Evolutionary conservation across 169 alveolate species (phyloP).

Genomic region (Plasmodium fragile): DNA sequence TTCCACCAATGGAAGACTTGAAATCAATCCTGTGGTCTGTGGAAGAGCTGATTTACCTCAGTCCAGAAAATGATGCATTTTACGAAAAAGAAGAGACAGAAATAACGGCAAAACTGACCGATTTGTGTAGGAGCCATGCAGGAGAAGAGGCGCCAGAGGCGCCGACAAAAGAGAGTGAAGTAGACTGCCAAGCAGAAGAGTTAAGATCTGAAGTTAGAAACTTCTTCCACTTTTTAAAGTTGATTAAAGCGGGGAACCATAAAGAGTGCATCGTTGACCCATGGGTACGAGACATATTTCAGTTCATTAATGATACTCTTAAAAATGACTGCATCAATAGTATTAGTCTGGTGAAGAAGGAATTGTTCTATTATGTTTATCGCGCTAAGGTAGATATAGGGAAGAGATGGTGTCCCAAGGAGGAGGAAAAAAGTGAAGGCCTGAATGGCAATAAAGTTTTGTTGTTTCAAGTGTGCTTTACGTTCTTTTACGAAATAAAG

Average conservation of each 20-base stretch:
- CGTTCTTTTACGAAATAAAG: slow-evolving; percentile 36
- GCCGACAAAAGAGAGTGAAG: not conserved
- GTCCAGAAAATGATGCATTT: slow-evolving; percentile 22
- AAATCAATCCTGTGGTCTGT: slow-evolving; percentile 50
- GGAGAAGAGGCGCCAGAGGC: not conserved
- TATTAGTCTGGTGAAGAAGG: slow-evolving; percentile 26
- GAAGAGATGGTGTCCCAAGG: not conserved
- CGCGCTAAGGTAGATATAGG: slow-evolving; percentile 16
- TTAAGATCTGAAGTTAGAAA: not conserved
- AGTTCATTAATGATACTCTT: slow-evolving; percentile 9
- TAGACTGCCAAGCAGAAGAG: not conserved
- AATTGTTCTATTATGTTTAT: slow-evolving; percentile 5
- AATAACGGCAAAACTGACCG: not conserved
- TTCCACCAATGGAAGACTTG: slow-evolving; percentile 34
- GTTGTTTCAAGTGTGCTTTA: not conserved
- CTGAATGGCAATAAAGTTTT: not conserved
- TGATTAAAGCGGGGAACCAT: slow-evolving; percentile 23
- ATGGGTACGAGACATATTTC: slow-evolving; percentile 36
- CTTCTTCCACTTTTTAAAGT: slow-evolving; percentile 26
- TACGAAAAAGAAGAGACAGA: slow-evolving; percentile 29
- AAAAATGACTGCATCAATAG: not conserved
- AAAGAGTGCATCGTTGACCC: slow-evolving; percentile 37
- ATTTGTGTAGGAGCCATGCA: not conserved
- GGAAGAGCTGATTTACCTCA: slow-evolving; percentile 61
- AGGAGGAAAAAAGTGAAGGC: not conserved